A percentile compares a stretch with the other conserved stretches of the same genome.
Conservation (phyloP, 257 asterid genomes). For the Nicotiana obtusifolia region DNA sequence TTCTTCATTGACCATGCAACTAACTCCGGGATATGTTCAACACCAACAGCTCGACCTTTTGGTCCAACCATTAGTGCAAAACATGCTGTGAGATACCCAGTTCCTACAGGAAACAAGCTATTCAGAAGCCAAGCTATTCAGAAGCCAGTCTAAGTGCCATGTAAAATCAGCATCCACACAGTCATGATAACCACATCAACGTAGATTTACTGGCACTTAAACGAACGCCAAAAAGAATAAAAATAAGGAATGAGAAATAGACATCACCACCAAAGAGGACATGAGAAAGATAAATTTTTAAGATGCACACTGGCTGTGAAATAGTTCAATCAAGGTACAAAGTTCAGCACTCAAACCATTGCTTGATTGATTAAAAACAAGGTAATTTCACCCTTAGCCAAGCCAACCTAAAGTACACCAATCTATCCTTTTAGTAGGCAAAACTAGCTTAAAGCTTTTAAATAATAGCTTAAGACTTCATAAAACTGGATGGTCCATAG, state of each 20-base stretch:
- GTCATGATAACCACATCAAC: background rate
- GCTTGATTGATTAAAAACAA: background rate
- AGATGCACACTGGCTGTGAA: background rate
- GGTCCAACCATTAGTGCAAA: constrained; percentile 90
- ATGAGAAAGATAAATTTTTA: background rate
- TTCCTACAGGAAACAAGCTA: constrained; percentile 40
- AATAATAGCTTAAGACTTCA: background rate
- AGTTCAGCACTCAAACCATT: background rate
- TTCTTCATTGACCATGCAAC: constrained; percentile 61
- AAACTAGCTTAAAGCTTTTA: background rate
- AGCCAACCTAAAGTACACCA: background rate
- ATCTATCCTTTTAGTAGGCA: background rate
- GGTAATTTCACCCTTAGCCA: background rate
- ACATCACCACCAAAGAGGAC: background rate
- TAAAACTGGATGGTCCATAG: background rate
- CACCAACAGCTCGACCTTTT: constrained; percentile 83
- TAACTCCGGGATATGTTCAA: constrained; percentile 91
- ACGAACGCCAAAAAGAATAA: no score
- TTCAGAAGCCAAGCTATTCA: background rate
- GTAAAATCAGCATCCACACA: background rate
- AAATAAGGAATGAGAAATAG: no score
- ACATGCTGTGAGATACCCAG: constrained; percentile 96
- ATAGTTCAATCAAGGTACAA: background rate
- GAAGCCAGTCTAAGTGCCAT: background rate
- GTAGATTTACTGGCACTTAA: background rate